Evolutionary conservation across 148 eudicot species (phyloP).

Genomic region (Spergularia marina): DNA sequence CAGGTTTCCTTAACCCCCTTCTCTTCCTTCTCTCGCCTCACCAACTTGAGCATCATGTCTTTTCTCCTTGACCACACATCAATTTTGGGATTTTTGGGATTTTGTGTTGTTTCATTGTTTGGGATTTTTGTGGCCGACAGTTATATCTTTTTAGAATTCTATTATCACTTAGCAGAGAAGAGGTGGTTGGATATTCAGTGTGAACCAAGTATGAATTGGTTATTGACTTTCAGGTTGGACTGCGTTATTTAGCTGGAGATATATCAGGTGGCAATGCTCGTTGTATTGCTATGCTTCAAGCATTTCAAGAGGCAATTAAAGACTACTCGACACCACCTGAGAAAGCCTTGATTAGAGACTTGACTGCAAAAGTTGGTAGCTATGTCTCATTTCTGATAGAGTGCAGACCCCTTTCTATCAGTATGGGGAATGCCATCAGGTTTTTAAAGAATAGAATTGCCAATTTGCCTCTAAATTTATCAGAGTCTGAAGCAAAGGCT

Average conservation of each 20-base stretch:
- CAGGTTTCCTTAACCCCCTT: not conserved
- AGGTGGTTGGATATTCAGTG: not conserved
- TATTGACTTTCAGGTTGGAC: constrained; percentile 67
- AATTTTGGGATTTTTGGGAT: no score
- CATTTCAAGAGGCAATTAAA: constrained; percentile 82
- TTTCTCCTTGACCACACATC: not conserved
- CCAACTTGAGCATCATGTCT: not conserved
- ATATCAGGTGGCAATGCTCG: constrained; percentile 94
- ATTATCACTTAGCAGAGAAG: not conserved
- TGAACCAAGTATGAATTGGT: constrained; percentile 5
- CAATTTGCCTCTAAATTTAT: constrained; percentile 57
- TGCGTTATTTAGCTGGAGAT: constrained; percentile 83
- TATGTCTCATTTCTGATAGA: constrained; percentile 89
- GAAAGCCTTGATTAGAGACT: constrained; percentile 73
- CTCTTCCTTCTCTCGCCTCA: not conserved
- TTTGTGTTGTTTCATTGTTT: not conserved
- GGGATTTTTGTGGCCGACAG: not conserved
- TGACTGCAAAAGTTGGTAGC: constrained; percentile 74
- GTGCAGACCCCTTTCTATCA: constrained; percentile 96
- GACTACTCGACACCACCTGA: constrained; percentile 85
- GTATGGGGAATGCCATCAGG: constrained; percentile 98
- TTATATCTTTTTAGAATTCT: not conserved
- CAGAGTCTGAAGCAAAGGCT: constrained; percentile 93
- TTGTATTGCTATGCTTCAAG: constrained; percentile 97
- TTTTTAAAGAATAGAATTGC: constrained; percentile 76